phyloP scores from a whole-genome alignment of 768 basidiomycete species.

The Serendipita sp. region DNA sequence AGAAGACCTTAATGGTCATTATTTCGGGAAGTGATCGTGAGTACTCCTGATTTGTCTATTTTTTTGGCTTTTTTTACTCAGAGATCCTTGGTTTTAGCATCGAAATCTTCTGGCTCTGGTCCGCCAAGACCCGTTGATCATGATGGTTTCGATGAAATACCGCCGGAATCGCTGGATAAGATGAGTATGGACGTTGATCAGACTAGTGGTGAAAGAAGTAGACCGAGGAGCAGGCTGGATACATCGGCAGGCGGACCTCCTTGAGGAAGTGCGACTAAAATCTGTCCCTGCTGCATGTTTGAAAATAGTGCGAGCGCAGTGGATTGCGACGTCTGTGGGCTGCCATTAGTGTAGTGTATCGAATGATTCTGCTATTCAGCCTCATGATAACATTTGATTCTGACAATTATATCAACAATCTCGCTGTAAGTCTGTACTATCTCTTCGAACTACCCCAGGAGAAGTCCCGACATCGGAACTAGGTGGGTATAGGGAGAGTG shows the following conservation, averaged over 20 bases:
- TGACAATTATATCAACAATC: too few species aligned
- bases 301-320: constrained; percentile 54
- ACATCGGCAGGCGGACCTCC: constrained; percentile 18
- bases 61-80: background rate
- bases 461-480: too few species aligned
- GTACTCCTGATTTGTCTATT: constrained; percentile 18
- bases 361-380: too few species aligned
- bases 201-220: constrained; percentile 22
- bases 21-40: constrained; percentile 60
- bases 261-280: constrained; percentile 21
- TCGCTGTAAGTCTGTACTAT: too few species aligned
- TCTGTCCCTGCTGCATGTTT: constrained; percentile 88
- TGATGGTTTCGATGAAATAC: constrained; percentile 40
- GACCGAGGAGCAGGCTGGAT: background rate
- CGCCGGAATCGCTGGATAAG: constrained; percentile 63
- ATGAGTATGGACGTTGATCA: constrained; percentile 44
- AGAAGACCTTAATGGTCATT: constrained; percentile 75
- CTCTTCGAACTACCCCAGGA: too few species aligned
- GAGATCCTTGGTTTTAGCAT: background rate
- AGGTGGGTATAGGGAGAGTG: too few species aligned
- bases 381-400: too few species aligned
- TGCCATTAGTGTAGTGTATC: constrained; percentile 38
- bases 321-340: constrained; percentile 89
- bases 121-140: background rate
- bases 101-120: background rate